phyloP scores from a whole-genome alignment of 2,329 filamentous ascomycete genomes.

The Xylariaceae sp. region DNA sequence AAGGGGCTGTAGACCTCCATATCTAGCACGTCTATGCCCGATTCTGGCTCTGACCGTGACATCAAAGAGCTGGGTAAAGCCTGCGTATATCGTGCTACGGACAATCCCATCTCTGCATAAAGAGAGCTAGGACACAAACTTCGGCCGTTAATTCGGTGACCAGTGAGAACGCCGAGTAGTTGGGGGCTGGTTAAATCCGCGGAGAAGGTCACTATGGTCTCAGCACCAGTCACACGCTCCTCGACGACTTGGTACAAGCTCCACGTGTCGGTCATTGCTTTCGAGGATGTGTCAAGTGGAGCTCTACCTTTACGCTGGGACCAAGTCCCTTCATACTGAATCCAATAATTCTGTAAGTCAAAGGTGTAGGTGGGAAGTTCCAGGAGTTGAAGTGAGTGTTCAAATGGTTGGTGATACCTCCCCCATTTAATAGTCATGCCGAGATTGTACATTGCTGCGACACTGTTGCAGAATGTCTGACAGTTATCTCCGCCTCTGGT shows the following conservation, averaged over 20 bases:
- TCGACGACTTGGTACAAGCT: conserved; percentile 1
- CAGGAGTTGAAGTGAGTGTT: conserved; percentile 45
- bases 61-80: conserved; percentile 7
- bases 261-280: too few relatives aligned
- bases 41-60: background rate
- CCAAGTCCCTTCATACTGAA: conserved; percentile 66
- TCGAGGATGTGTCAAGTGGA: too few relatives aligned
- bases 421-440: conserved; percentile 68
- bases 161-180: conserved; percentile 18
- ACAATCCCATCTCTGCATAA: conserved; percentile 34
- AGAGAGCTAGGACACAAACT: conserved; percentile 31
- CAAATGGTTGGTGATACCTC: conserved; percentile 60
- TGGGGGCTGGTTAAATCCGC: conserved; percentile 18
- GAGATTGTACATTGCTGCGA: conserved; percentile 6
- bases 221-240: conserved; percentile 10
- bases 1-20: conserved; percentile 21
- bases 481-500: conserved; percentile 6
- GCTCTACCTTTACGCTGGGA: conserved; percentile 56
- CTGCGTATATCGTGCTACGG: conserved; percentile 29
- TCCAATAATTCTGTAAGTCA: conserved; percentile 70
- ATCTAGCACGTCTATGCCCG: conserved; percentile 23
- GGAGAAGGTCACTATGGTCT: conserved; percentile 20
- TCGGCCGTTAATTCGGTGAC: conserved; percentile 33
- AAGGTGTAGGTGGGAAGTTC: conserved; percentile 68
- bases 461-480: background rate